These are phyloP conservation scores for Cardamine occulta DNA, from an alignment of 345 rosid species.

Conservation along the genomic window DNA sequence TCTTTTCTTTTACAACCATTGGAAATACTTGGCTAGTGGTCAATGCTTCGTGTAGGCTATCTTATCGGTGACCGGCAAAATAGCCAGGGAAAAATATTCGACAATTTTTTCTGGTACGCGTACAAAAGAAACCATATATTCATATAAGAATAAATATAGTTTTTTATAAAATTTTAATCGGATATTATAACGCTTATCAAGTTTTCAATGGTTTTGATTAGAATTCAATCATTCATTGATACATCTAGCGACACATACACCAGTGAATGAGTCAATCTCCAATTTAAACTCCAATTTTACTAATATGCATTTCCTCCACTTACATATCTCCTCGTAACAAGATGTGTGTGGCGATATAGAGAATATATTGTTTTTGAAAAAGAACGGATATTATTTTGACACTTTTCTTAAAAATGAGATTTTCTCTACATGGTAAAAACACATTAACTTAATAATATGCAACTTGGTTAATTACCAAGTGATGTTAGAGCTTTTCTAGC, in stretches of 20 bases:
- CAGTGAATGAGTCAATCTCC: background rate
- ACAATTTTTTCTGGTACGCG: constrained; percentile 32
- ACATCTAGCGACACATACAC: background rate
- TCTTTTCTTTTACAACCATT: background rate
- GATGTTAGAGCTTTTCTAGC: background rate
- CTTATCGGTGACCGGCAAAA: constrained; percentile 2
- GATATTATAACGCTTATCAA: constrained; percentile 1
- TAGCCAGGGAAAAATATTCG: background rate
- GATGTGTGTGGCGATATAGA: background rate
- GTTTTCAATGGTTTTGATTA: background rate
- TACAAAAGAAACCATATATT: constrained; percentile 20
- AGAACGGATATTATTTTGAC: background rate
- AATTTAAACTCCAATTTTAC: background rate
- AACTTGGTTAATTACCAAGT: background rate
- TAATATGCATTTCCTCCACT: background rate
- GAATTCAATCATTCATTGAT: background rate
- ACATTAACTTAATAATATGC: background rate
- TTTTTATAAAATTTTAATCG: background rate
- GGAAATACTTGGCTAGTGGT: constrained; percentile 23
- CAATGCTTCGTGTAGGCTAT: constrained; percentile 17
- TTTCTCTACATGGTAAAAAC: background rate
- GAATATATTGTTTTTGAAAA: background rate
- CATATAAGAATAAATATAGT: background rate
- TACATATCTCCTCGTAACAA: background rate
- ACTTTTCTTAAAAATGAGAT: background rate